These are phyloP conservation scores for Gilbertella persicaria DNA, from an alignment of 371 early-diverging fungal species.

Conservation along the genomic window DNA sequence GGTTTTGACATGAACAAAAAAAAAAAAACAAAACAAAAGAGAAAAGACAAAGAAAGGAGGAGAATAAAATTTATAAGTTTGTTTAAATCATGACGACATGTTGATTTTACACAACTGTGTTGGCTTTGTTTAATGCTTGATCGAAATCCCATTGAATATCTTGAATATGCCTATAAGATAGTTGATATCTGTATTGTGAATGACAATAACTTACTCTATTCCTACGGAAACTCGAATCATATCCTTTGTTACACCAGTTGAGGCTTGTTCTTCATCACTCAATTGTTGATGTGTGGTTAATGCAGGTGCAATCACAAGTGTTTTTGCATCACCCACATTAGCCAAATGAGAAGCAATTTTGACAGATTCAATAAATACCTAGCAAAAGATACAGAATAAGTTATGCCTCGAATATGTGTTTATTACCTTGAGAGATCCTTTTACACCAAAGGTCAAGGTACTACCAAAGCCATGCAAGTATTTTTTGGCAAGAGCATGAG, in stretches of 20 bases:
- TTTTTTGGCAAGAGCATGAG: conserved; percentile 75
- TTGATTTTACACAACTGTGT: neutral
- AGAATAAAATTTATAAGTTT: neutral
- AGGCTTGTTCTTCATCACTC: conserved; percentile 72
- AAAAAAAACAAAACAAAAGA: neutral
- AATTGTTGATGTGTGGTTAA: conserved; percentile 88
- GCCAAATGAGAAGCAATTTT: conserved; percentile 84
- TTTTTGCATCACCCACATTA: conserved; percentile 90
- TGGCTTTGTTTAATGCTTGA: conserved; percentile 47
- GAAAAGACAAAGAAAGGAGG: neutral
- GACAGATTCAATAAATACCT: conserved; percentile 70
- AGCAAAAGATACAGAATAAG: neutral
- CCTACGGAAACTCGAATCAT: conserved; percentile 87
- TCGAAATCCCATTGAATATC: conserved; percentile 84
- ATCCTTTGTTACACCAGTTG: conserved; percentile 81
- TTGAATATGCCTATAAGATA: conserved; percentile 66
- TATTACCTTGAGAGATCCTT: conserved; percentile 54
- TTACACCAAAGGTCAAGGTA: conserved; percentile 83
- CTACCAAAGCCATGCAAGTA: conserved; percentile 85
- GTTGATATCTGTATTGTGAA: neutral
- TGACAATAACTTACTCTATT: conserved; percentile 53
- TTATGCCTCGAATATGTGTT: neutral
- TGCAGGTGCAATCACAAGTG: conserved; percentile 84
- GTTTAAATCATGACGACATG: conserved; percentile 3
- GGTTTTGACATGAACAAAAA: conserved; percentile 18